Evolutionary conservation across 495 filamentous ascomycete genomes (phyloP), one percentile per base, ranked within the genome.

Genomic region (Aspergillus egyptiacus): DNA sequence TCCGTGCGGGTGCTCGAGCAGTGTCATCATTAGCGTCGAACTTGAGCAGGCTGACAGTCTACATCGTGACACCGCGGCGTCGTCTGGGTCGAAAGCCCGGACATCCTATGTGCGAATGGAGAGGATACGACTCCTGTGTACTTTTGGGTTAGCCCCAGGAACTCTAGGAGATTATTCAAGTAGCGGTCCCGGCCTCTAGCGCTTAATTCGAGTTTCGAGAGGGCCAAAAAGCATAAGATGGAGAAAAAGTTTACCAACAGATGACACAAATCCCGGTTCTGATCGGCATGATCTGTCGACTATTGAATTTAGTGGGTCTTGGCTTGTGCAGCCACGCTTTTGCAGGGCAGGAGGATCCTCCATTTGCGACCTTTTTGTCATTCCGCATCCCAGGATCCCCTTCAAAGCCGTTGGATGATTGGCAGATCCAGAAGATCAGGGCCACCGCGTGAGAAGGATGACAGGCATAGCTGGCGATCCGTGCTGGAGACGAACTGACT

Each of bases 211-310:
- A 23, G 30, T 14, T 44, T 44, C 41, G 30, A 23, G 30, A 30
- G 23, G 24, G 40, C 33, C 33, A 60, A 51, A 41, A 27, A 32
- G n/a, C n/a, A n/a, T n/a, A n/a, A n/a, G n/a, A n/a, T n/a, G n/a
- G n/a, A n/a, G n/a, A n/a, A n/a, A n/a, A n/a, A n/a, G n/a, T n/a
- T n/a, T n/a, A n/a, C n/a, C n/a, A 51, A 51, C 42, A 55, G 28
- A 46, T 55, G 48, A 45, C 56, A 62, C 55, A 60, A 62, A 66
- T 68, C 62, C 65, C 52, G 51, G 51, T 56, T 37, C n/a, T 56
- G 68, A 71, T 71, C 68, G 67, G 67, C 68, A 50, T 57, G 68
- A 71, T 71, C 68, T 60, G 67, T 66, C 51, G 58, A 72, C 69
- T 72, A 72, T 72, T 72, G 69, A 61, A 65, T 59, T 69, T 67